These are phyloP conservation scores for Debaryomyces coudertii DNA, from an alignment of 1,139 yeast genomes.

Conservation along the genomic window DNA sequence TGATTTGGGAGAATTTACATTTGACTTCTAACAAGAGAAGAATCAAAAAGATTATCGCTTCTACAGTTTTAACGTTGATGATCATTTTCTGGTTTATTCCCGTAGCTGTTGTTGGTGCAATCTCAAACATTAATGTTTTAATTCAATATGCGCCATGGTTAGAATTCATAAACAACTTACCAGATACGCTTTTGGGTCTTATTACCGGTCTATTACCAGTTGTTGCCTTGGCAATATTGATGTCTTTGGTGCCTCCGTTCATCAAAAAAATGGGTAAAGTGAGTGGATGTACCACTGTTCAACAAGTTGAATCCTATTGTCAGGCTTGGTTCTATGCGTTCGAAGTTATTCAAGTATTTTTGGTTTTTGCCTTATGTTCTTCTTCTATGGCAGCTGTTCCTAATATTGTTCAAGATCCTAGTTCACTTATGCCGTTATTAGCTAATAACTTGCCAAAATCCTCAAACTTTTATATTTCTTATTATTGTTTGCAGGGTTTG, in stretches of 20 bases:
- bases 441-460: constrained; percentile 68
- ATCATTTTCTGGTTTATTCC: constrained; percentile 92
- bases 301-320: constrained; percentile 75
- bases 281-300: constrained; percentile 71
- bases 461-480: constrained; percentile 69
- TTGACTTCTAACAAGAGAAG: constrained; percentile 46
- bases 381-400: constrained; percentile 75
- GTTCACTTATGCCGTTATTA: constrained; percentile 56
- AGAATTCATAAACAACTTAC: constrained; percentile 70
- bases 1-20: constrained; percentile 78
- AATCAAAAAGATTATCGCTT: constrained; percentile 43
- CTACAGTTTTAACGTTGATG: constrained; percentile 50
- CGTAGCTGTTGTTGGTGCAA: constrained; percentile 92
- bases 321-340: constrained; percentile 88
- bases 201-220: constrained; percentile 89
- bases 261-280: constrained; percentile 67
- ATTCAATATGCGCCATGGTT: constrained; percentile 72
- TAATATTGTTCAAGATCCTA: constrained; percentile 57
- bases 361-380: constrained; percentile 80
- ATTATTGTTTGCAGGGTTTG: constrained; percentile 50
- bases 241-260: constrained; percentile 76
- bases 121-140: constrained; percentile 79
- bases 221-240: constrained; percentile 75
- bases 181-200: constrained; percentile 68
- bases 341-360: constrained; percentile 82